Base-by-base conservation (phyloP, 2,329 filamentous ascomycete species). In the Penicillium sp. region DNA sequence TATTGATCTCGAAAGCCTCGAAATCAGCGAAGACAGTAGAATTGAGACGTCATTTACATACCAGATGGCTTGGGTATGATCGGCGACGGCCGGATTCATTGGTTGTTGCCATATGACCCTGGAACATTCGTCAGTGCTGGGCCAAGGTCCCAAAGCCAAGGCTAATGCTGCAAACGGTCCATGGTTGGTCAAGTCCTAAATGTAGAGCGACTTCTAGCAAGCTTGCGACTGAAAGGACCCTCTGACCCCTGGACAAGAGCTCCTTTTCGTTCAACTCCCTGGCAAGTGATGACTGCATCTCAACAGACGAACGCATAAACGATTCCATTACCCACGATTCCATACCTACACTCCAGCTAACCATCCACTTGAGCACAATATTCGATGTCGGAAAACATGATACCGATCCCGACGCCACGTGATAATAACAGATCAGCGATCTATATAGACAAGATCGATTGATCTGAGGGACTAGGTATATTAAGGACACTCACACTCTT, bases 301-400 rank as follows among this genome's bases (percentile, higher is more conserved):
- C 19, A 25, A 29, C 15, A 9, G 13, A 23, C 31, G 18, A 15
- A 34, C 3, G 17, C 2, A 15, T 32, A 41, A 35, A 30, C 26
- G 19, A 15, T 21, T 41, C 20, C 7, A 27, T 35, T 19, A n/a
- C 15, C 30, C n/a, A n/a, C n/a, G n/a, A n/a, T n/a, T n/a, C n/a
- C n/a, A n/a, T n/a, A 28, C 21, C 27, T 25, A 29, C 27, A 4
- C n/a, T 15, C 16, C 23, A 25, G 18, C 16, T 43, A 39, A 7
- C 3, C 25, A 13, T 18, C 16, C 16, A 20, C 11, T 11, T 13
- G 13, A 39, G 25, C 15, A 13, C 14, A 39, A 30, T 36, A 19
- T 36, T 26, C 36, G 33, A 51, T 51, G 46, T 18, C 36, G 9
- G 39, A 49, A 46, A 45, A 33, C 30, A 41, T 6, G 17, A 47